These are phyloP conservation scores for Remersonia thermophila DNA, from an alignment of 2,329 filamentous ascomycete genomes.

Conservation along the genomic window DNA sequence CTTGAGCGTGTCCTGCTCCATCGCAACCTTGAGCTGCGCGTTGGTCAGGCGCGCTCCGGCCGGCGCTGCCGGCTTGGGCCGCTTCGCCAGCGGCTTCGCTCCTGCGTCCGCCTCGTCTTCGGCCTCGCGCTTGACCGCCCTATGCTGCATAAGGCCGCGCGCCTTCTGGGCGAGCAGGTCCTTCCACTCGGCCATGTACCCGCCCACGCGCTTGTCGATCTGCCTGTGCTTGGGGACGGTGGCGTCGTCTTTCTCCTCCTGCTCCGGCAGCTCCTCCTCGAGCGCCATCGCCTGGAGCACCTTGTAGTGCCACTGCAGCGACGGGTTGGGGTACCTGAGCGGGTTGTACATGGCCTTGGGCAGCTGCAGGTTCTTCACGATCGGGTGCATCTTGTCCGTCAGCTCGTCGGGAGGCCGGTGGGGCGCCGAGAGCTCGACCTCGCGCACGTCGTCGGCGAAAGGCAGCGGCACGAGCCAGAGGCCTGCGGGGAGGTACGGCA, in stretches of 20 bases:
- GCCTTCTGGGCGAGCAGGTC: constrained; percentile 49
- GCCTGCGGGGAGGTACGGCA: constrained; percentile 64
- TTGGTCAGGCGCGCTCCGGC: constrained; percentile 28
- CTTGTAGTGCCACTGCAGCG: constrained; percentile 92
- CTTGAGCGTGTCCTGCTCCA: constrained; percentile 34
- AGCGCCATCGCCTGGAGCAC: constrained; percentile 85
- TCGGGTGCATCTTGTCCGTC: constrained; percentile 67
- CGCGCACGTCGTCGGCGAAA: constrained; percentile 77
- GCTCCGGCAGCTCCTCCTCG: constrained; percentile 77
- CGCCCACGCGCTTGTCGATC: constrained; percentile 78
- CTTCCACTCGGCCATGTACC: constrained; percentile 68
- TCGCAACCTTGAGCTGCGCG: constrained; percentile 33
- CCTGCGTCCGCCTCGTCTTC: constrained; percentile 31
- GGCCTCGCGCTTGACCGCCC: constrained; percentile 39
- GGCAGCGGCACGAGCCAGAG: constrained; percentile 84
- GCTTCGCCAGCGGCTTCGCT: constrained; percentile 30
- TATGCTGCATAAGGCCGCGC: constrained; percentile 24
- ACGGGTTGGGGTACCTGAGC: constrained; percentile 77
- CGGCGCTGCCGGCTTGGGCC: constrained; percentile 23
- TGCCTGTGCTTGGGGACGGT: constrained; percentile 76
- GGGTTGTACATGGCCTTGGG: constrained; percentile 79
- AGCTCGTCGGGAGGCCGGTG: constrained; percentile 54
- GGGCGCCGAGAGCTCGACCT: constrained; percentile 45
- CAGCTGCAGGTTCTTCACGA: constrained; percentile 78
- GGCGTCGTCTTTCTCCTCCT: constrained; percentile 54